Percentiles rank a stretch among this genome's conserved stretches.
These are phyloP conservation scores for Sarcodon sp. DNA, from an alignment of 768 basidiomycete species.

Conservation along the genomic window DNA sequence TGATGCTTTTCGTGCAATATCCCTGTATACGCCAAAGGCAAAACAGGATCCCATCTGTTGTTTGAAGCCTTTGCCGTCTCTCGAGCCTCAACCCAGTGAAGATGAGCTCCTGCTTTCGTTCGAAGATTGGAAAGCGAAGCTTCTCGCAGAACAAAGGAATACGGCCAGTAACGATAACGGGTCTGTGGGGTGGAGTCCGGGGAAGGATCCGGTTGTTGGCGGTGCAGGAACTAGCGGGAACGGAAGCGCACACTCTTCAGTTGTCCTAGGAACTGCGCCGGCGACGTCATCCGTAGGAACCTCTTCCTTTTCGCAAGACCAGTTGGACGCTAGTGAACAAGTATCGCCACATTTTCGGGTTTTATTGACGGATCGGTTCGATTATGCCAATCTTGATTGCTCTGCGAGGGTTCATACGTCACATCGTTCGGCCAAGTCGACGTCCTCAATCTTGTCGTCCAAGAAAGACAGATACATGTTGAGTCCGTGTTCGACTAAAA, in stretches of 20 bases:
- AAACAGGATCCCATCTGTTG: slow-evolving; percentile 57
- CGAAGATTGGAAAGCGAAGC: slow-evolving; percentile 80
- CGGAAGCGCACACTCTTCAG: neutral
- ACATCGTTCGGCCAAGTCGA: slow-evolving; percentile 71
- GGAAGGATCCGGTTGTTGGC: neutral
- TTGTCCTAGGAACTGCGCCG: no score
- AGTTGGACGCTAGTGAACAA: slow-evolving; percentile 10
- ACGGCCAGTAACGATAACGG: slow-evolving; percentile 4
- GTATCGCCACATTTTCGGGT: slow-evolving; percentile 55
- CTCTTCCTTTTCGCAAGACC: neutral
- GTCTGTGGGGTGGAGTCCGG: neutral
- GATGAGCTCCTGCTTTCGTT: slow-evolving; percentile 67
- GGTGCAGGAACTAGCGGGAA: neutral
- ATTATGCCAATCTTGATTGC: slow-evolving; percentile 89
- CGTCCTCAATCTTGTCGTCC: slow-evolving; percentile 72
- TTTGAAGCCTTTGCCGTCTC: slow-evolving; percentile 35
- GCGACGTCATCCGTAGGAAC: neutral
- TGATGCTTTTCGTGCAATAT: slow-evolving; percentile 51
- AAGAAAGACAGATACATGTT: slow-evolving; percentile 97
- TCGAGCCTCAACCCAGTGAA: slow-evolving; percentile 27
- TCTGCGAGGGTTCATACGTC: slow-evolving; percentile 84
- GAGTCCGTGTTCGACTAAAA: slow-evolving; percentile 53
- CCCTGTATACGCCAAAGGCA: slow-evolving; percentile 29
- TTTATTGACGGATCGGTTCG: slow-evolving; percentile 79
- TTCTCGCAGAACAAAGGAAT: slow-evolving; percentile 26